Evolutionary conservation across 495 filamentous ascomycete species (phyloP).

Genomic region (Filosporella fistucella): DNA sequence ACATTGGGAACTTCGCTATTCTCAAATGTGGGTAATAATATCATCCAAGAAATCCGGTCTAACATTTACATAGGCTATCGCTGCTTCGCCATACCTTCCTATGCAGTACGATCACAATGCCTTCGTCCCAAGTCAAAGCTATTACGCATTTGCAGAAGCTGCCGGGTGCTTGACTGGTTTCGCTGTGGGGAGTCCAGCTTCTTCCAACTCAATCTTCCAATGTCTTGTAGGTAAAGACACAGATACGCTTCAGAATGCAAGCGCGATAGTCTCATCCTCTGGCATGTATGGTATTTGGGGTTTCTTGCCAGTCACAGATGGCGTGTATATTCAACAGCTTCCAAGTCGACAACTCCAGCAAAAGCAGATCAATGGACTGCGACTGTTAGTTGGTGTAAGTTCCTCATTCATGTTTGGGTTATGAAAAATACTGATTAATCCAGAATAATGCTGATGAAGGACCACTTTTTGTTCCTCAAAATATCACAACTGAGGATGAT

Average conservation of each 20-base stretch:
- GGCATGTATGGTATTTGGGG: constrained; percentile 42
- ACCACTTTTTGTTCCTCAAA: constrained; percentile 43
- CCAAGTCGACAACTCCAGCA: constrained; percentile 47
- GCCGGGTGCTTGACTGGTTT: constrained; percentile 26
- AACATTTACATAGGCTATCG: background rate
- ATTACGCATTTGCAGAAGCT: constrained; percentile 16
- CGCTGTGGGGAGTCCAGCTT: constrained; percentile 33
- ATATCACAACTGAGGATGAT: constrained; percentile 38
- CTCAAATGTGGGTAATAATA: constrained; percentile 1
- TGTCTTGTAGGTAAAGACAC: constrained; percentile 49
- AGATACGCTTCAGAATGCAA: constrained; percentile 49
- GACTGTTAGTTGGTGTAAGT: constrained; percentile 44
- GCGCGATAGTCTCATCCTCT: constrained; percentile 39
- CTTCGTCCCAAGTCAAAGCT: constrained; percentile 16
- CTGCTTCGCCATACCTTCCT: constrained; percentile 27
- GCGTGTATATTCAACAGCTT: constrained; percentile 44
- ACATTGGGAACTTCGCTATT: constrained; percentile 18
- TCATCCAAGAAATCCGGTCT: background rate
- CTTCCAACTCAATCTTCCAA: constrained; percentile 39
- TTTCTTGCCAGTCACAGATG: constrained; percentile 62
- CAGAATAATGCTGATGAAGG: constrained; percentile 52
- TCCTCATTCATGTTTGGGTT: background rate
- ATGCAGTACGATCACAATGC: constrained; percentile 32
- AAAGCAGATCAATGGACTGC: constrained; percentile 47
- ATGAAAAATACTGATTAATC: background rate